Evolutionary conservation across 805 yeast genomes (phyloP).

Genomic region (Torulaspora microellipsoides): DNA sequence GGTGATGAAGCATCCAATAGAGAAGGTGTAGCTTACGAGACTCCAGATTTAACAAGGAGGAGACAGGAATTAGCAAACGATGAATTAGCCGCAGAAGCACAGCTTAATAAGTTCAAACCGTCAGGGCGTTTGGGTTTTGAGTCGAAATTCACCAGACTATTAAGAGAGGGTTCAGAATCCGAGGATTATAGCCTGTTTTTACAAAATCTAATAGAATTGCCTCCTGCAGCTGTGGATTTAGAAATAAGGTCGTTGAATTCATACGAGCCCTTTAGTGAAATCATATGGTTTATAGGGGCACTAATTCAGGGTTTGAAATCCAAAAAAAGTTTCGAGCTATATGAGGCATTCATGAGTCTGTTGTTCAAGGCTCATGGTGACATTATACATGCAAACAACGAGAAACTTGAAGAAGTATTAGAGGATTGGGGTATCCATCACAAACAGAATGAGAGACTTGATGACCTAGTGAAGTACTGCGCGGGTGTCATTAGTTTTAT

Average conservation of each 20-base stretch:
- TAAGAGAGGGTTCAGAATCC: slow-evolving; percentile 48
- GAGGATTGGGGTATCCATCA: slow-evolving; percentile 46
- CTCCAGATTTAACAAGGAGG: slow-evolving; percentile 15
- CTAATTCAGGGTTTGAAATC: slow-evolving; percentile 51
- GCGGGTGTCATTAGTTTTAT: slow-evolving; percentile 71
- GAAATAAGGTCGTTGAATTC: slow-evolving; percentile 78
- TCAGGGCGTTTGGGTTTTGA: slow-evolving; percentile 49
- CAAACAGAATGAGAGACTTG: slow-evolving; percentile 47
- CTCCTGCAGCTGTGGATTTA: slow-evolving; percentile 78
- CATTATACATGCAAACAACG: slow-evolving; percentile 47
- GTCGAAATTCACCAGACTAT: slow-evolving; percentile 61
- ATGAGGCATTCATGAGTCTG: slow-evolving; percentile 75
- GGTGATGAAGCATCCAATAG: slow-evolving; percentile 59
- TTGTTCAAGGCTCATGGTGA: slow-evolving; percentile 80
- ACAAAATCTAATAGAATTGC: slow-evolving; percentile 47
- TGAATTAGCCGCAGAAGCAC: slow-evolving; percentile 28
- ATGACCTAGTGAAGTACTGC: slow-evolving; percentile 69
- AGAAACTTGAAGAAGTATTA: slow-evolving; percentile 43
- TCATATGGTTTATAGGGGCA: slow-evolving; percentile 62
- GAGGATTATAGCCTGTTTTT: slow-evolving; percentile 49
- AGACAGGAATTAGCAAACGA: slow-evolving; percentile 17
- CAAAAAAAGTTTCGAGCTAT: slow-evolving; percentile 66
- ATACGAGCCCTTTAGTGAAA: slow-evolving; percentile 62
- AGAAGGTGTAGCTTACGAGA: slow-evolving; percentile 33
- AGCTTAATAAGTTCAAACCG: slow-evolving; percentile 26